A percentile compares a stretch with the other conserved stretches of the same genome.
phyloP scores from a whole-genome alignment of 495 filamentous ascomycete species.

The Apiosordaria backusii region DNA sequence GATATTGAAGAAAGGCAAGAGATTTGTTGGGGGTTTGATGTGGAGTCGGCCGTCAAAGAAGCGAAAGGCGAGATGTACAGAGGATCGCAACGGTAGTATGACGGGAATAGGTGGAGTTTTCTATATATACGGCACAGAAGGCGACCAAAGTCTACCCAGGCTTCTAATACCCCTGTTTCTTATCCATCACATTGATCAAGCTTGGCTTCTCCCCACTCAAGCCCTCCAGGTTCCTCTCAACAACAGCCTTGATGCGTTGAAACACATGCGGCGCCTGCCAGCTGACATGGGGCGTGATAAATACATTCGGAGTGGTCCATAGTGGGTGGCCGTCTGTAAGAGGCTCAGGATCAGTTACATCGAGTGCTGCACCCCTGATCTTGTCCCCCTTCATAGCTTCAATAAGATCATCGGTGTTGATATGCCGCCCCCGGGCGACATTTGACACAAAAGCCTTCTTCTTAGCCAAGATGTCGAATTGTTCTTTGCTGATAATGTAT shows the following conservation, averaged over 20 bases:
- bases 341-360: constrained; percentile 86
- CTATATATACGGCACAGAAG: not conserved
- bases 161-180: constrained; percentile 30
- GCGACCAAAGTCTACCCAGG: not conserved
- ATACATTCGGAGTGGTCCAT: constrained; percentile 69
- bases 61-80: too few species aligned
- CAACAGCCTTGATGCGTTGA: constrained; percentile 55
- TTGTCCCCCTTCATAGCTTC: constrained; percentile 54
- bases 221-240: constrained; percentile 35
- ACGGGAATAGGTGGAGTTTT: too few species aligned
- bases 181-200: constrained; percentile 36
- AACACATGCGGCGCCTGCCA: constrained; percentile 57
- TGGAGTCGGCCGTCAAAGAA: constrained; percentile 6
- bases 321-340: constrained; percentile 65
- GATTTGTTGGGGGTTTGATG: constrained; percentile 17
- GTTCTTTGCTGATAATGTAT: constrained; percentile 57
- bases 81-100: too few species aligned
- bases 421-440: constrained; percentile 67
- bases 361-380: constrained; percentile 70
- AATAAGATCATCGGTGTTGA: constrained; percentile 67
- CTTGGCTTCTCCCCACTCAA: constrained; percentile 20
- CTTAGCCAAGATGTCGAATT: constrained; percentile 62
- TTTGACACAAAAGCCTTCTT: constrained; percentile 65
- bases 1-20: constrained; percentile 14
- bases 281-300: constrained; percentile 79